Base-by-base conservation (phyloP, 2,329 filamentous ascomycete genomes). In the Diaporthe aspalathi region DNA sequence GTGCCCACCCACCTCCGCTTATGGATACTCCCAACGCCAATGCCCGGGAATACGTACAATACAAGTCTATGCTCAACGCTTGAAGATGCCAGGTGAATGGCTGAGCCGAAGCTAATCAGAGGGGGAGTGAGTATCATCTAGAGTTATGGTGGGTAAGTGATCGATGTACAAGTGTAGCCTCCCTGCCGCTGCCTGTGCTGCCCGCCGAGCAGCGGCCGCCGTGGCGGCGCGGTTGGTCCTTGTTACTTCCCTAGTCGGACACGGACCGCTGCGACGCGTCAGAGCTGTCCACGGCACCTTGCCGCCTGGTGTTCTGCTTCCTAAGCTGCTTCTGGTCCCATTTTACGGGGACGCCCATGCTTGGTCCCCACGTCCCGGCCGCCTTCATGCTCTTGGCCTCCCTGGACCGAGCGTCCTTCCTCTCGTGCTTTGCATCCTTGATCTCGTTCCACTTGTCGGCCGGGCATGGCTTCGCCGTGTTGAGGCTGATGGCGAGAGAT, bases 361-460 rank as follows among this genome's bases (percentile, higher is more conserved):
- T 71, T 1, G 71, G 71, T 1, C 71, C 68, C 71, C 71, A 73
- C 0, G 56, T 71, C 5, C 71, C 68, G 20, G 68, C 68, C 2
- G 71, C 71, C 27, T 73, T 73, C 60, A 73, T 68, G 11, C 63
- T 60, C 63, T 73, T 73, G 22, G 71, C 71, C n/a, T 73, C 71
- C 40, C 66, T 73, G 2, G 63, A 68, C 56, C 71, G 68, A 6
- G 71, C 71, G 9, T 68, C 71, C 20, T 68, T 73, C 43, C 71
- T 66, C 50, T 71, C 54, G 45, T 73, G 71, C 17, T 73, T 73
- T 3, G 71, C 63, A 40, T 71, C 71, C 38, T 71, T 73, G 50
- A 73, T 73, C 68, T 73, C 63, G 50, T 71, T 38, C 71, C 71
- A 73, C 38, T 73, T 73, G 65, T 73, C 71, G 32, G 53, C 60